Percentiles rank a stretch among this genome's conserved stretches.
These are phyloP conservation scores for Trichoderma sp. DNA, from an alignment of 2,329 filamentous ascomycete genomes.

Conservation along the genomic window DNA sequence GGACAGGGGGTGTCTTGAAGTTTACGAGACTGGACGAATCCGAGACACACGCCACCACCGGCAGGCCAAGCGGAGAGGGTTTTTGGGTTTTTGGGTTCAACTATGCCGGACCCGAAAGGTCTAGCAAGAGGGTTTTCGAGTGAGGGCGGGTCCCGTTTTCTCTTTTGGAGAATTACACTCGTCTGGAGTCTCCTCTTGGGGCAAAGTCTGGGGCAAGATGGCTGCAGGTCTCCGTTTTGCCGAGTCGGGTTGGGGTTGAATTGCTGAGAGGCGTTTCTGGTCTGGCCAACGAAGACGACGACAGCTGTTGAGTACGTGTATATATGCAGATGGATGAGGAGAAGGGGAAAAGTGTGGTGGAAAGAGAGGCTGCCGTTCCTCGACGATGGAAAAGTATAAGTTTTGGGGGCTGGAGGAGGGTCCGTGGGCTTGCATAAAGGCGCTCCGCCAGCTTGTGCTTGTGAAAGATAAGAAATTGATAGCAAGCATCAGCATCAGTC, in stretches of 20 bases:
- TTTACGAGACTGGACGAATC: conserved; percentile 15
- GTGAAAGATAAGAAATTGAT: not conserved
- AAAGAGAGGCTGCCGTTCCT: conserved; percentile 13
- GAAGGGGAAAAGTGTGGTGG: not conserved
- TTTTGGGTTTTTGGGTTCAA: conserved; percentile 17
- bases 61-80: conserved; percentile 7
- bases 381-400: conserved; percentile 22
- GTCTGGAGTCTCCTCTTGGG: not conserved
- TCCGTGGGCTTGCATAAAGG: conserved; percentile 11
- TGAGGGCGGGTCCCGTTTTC: conserved; percentile 15
- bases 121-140: conserved; percentile 18
- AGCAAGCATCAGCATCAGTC: not conserved
- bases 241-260: not conserved
- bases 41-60: conserved; percentile 18
- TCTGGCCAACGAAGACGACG: not conserved
- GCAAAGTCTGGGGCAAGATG: conserved; percentile 12
- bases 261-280: not conserved
- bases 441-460: not conserved
- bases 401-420: conserved; percentile 19
- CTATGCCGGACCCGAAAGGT: conserved; percentile 11
- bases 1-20: conserved; percentile 16
- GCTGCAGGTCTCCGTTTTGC: conserved; percentile 5
- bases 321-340: conserved; percentile 17
- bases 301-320: not conserved
- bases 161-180: not conserved